phyloP scores from a whole-genome alignment of 306 rosid species.

The Vigna nakashimae region DNA sequence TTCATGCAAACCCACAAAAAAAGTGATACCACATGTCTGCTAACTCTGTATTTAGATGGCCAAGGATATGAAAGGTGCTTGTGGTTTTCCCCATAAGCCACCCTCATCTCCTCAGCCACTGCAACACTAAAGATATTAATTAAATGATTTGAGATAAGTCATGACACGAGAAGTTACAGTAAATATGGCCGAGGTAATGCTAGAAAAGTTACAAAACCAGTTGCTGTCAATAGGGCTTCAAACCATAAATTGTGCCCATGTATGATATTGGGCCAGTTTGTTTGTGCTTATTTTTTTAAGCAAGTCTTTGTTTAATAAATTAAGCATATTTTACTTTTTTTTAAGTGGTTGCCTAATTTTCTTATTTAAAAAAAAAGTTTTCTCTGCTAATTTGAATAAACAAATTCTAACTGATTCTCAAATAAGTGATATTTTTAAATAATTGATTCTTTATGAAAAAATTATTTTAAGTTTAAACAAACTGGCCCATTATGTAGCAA shows the following conservation, averaged over 20 bases:
- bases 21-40: neutral
- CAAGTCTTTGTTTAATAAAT: too few relatives aligned
- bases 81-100: constrained; percentile 19
- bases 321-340: too few relatives aligned
- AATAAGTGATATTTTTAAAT: too few relatives aligned
- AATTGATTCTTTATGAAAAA: too few relatives aligned
- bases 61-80: constrained; percentile 1
- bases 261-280: neutral
- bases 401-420: too few relatives aligned
- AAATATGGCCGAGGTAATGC: neutral
- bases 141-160: neutral
- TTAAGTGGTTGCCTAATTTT: too few relatives aligned
- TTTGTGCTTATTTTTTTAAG: too few relatives aligned
- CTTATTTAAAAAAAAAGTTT: too few relatives aligned
- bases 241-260: neutral
- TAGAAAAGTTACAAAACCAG: constrained; percentile 17
- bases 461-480: too few relatives aligned
- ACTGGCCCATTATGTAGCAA: neutral
- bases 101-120: constrained; percentile 1
- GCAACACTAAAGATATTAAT: neutral
- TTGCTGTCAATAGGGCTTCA: constrained; percentile 14
- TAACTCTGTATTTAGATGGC: constrained; percentile 11
- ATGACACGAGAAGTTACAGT: too few relatives aligned
- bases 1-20: constrained; percentile 9
- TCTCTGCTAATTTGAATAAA: too few relatives aligned